Evolutionary conservation across 2,329 filamentous ascomycete species (phyloP).

Genomic region (Macrophomina tecta): DNA sequence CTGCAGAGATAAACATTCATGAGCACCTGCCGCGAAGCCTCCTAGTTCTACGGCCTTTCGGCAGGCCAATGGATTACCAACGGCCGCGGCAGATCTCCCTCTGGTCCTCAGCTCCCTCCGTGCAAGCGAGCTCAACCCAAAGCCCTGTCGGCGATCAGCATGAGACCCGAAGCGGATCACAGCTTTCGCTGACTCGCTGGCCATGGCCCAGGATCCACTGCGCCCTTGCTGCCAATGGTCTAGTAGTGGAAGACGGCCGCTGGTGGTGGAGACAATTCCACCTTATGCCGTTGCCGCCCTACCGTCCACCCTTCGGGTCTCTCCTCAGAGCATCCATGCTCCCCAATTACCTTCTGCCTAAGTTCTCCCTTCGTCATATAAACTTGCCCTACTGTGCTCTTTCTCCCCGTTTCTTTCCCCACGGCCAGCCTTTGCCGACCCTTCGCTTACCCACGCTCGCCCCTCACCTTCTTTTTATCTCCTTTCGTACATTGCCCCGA

Average conservation of each 20-base stretch:
- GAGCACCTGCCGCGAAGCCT: background rate
- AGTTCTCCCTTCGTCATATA: background rate
- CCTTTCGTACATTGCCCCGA: background rate
- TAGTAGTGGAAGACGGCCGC: no score
- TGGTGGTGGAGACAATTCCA: background rate
- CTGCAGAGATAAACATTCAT: background rate
- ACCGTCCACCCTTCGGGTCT: background rate
- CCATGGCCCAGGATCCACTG: background rate
- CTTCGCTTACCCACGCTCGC: background rate
- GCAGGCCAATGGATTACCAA: background rate
- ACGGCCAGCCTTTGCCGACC: background rate
- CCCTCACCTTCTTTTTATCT: background rate
- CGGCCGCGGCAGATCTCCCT: background rate
- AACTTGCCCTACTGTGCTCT: background rate
- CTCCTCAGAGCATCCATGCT: background rate
- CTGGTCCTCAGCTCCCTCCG: background rate
- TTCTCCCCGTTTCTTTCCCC: background rate
- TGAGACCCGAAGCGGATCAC: background rate
- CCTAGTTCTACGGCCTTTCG: background rate
- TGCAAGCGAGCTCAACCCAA: background rate
- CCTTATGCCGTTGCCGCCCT: background rate
- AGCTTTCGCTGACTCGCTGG: constrained; percentile 4
- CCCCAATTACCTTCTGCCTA: background rate
- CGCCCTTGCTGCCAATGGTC: constrained; percentile 7
- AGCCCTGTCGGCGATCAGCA: constrained; percentile 1